These are phyloP conservation scores for Phanerochaete sordida DNA, from an alignment of 768 basidiomycete species.

Conservation along the genomic window DNA sequence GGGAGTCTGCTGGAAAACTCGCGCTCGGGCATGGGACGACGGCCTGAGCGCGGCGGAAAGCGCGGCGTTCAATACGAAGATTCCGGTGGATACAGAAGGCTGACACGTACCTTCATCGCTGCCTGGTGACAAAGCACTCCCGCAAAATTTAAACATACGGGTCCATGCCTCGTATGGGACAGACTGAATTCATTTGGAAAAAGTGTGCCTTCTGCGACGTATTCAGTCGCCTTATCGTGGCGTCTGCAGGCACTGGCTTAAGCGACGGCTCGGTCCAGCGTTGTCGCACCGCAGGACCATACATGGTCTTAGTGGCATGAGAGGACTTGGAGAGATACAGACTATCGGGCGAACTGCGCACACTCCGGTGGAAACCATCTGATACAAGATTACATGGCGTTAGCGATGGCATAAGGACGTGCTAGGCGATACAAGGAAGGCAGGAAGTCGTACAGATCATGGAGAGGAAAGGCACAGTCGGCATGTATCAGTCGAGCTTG, in stretches of 20 bases:
- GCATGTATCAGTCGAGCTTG: slow-evolving; percentile 21
- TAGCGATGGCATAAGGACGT: not conserved
- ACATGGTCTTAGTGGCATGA: not conserved
- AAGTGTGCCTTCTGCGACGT: not conserved
- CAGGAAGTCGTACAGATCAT: not conserved
- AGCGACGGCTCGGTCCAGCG: not conserved
- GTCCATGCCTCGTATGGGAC: not conserved
- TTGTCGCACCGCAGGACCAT: not conserved
- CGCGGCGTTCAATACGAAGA: not conserved
- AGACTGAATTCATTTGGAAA: not conserved
- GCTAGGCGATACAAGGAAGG: slow-evolving; percentile 11
- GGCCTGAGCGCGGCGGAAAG: not conserved
- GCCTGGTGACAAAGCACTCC: not conserved
- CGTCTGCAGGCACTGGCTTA: not conserved
- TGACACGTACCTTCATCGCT: not conserved
- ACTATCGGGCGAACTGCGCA: not conserved
- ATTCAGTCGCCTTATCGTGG: slow-evolving; percentile 2
- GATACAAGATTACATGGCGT: not conserved
- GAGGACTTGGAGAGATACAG: not conserved
- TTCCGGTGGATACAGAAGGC: not conserved
- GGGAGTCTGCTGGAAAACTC: not conserved
- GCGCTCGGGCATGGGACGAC: not conserved
- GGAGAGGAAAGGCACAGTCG: not conserved
- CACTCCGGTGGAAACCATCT: not conserved
- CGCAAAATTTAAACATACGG: not conserved